A percentile compares a stretch with the other conserved stretches of the same genome.
These are phyloP conservation scores for Hanseniaspora sp. DNA, from an alignment of 1,139 yeast genomes.

Conservation along the genomic window DNA sequence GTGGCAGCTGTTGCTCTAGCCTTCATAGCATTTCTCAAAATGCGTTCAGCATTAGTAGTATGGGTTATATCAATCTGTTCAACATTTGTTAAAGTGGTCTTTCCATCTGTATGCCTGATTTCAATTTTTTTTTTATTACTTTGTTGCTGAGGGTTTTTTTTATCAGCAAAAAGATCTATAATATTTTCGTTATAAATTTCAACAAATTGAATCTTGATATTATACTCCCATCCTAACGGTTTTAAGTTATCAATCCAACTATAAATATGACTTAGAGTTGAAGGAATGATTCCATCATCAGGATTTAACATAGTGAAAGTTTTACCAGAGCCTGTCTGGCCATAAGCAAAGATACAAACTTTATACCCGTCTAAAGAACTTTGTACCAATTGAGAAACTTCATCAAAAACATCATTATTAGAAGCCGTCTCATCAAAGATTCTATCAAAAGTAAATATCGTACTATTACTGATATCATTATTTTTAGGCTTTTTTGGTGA, in stretches of 20 bases:
- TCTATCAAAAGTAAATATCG: constrained; percentile 58
- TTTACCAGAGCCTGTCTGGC: constrained; percentile 96
- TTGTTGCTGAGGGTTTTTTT: background rate
- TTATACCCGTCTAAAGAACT: constrained; percentile 84
- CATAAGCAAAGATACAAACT: constrained; percentile 92
- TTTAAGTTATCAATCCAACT: constrained; percentile 42
- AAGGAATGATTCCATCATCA: constrained; percentile 70
- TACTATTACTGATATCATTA: background rate
- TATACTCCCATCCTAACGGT: constrained; percentile 55
- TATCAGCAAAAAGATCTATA: constrained; percentile 47
- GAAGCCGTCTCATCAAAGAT: constrained; percentile 48
- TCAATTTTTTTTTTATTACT: constrained; percentile 19
- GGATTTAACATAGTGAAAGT: constrained; percentile 78
- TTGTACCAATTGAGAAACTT: constrained; percentile 76
- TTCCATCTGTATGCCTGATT: constrained; percentile 13
- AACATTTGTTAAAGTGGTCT: constrained; percentile 43
- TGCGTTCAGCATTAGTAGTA: constrained; percentile 39
- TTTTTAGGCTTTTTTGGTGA: constrained; percentile 16
- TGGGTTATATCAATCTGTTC: constrained; percentile 41
- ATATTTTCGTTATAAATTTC: constrained; percentile 83
- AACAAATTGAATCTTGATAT: constrained; percentile 62
- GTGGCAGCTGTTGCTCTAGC: constrained; percentile 78
- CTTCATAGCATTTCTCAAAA: constrained; percentile 46
- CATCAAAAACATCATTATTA: constrained; percentile 64
- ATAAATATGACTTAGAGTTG: constrained; percentile 65